A percentile compares a stretch with the other conserved stretches of the same genome.
phyloP scores from a whole-genome alignment of 305 asterid genomes.

The Solanum hybrid region DNA sequence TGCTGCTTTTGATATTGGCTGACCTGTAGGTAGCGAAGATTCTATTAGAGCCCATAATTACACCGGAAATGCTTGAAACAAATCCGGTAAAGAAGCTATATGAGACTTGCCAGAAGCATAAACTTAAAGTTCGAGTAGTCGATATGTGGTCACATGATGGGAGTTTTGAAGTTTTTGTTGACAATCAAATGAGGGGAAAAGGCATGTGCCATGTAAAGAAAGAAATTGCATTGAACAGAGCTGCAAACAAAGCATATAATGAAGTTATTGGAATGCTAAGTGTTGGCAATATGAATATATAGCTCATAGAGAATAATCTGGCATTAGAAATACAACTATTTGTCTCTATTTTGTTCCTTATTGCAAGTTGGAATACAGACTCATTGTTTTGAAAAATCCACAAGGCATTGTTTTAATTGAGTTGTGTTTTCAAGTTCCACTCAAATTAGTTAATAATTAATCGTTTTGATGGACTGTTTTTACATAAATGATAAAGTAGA shows the following conservation, averaged over 20 bases:
- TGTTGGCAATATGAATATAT: background rate
- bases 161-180: conserved; percentile 51
- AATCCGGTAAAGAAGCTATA: conserved; percentile 43
- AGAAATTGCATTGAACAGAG: conserved; percentile 71
- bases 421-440: background rate
- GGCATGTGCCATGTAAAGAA: conserved; percentile 60
- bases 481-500: background rate
- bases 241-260: conserved; percentile 63
- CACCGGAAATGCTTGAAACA: conserved; percentile 48
- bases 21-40: conserved; percentile 39
- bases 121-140: conserved; percentile 48
- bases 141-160: conserved; percentile 60
- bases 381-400: background rate
- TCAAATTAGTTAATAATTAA: background rate
- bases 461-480: no score
- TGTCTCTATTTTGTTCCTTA: background rate
- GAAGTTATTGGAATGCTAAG: conserved; percentile 36
- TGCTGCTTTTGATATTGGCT: background rate
- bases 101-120: conserved; percentile 48
- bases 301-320: background rate
- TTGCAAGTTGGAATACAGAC: background rate
- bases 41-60: conserved; percentile 64
- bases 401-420: background rate
- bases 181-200: conserved; percentile 54
- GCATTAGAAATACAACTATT: background rate